Base-by-base conservation (phyloP, 768 basidiomycete genomes). In the Heimioporus sp. region DNA sequence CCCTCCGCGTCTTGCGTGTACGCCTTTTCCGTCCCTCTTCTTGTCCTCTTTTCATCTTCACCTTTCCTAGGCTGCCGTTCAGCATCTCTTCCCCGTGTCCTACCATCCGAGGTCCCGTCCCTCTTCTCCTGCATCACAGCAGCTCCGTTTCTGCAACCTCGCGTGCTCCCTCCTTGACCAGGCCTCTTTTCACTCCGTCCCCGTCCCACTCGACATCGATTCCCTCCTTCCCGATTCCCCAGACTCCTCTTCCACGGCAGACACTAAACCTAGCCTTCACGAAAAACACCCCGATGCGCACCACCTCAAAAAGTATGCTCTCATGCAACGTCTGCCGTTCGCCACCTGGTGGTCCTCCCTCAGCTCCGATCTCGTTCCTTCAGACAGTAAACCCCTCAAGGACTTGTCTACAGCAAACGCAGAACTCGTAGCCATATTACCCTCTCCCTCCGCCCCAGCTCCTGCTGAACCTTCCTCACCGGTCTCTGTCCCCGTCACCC, bases 291-390 rank as follows among this genome's bases (percentile, higher is more conserved):
- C 54, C 58, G 70, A 54, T 44, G 21, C 47, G 30, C 42, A 61
- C 55, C 47, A 72, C 68, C 41, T 48, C n/a, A 80, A 77, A 48
- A 81, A 76, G 61, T 91, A 86, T 68, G 90, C 91, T 4, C 80
- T 93, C 42, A 77, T 92, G 57, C 90, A 93, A 61, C 85, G 83
- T 53, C 74, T 93, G 8, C 88, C 91, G 1, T 78, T 75, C 2
- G 89, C 84, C 36, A 85, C 86, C 52, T 90, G 83, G 74, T 93
- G 89, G 85, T 78, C 88, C 15, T 90, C 90, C 24, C 77, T 85
- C 48, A 79, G 76, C 61, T 76, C 81, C 19, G 76, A 66, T 49
- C 65, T 62, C 49, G 73, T 64, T 32, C 72, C 59, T 45, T 70
- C 56, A 40, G 71, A 75, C 48, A 69, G 71, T 8, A 65, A 67